Evolutionary conservation across 305 asterid genomes (phyloP), one percentile per base, ranked within the genome.

Genomic region (Euphrasia arctica): DNA sequence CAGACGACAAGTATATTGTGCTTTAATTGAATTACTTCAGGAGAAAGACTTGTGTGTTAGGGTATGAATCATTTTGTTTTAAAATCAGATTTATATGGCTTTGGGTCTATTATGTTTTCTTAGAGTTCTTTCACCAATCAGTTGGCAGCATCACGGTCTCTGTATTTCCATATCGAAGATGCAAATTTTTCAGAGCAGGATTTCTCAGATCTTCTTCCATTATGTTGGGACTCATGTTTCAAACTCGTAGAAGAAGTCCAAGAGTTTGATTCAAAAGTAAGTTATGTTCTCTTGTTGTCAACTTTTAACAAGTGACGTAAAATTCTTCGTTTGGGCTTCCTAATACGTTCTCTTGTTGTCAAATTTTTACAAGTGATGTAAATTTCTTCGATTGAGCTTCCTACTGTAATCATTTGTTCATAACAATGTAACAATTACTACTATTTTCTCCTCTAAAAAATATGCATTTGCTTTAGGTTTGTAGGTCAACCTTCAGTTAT

Each of bases 211-310:
- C 96, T 94, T 82, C 87, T 90, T 74, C 87, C 93, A 1, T 58
- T 78, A 18, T 94, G 95, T 77, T 94, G 95, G 97, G 93, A 94
- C 72, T 80, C 85, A 49, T 83, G 96, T 75, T 94, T 94, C 82
- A 82, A 85, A 73, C 76, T 94, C 78, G 85, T 83, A 36, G 96
- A 90, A 68, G 96, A 90, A 74, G 97, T 88, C 47, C 88, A 88
- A 67, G 99, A 94, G 76, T 86, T 94, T 69, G 97, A 94, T 83
- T 90, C 99, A 32, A 94, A 94, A 84, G 97, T 93, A 74, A 64
- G 77, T 64, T 64, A 41, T 43, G 18, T 47, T 72, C 55, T 45
- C 72, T 45, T 59, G 51, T 41, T 31, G 9, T 42, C 62, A 54
- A 52, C 31, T 49, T 62, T 13, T 57, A 0, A 60, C 61, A 22